Evolutionary conservation across 2,329 filamentous ascomycete genomes (phyloP).

Genomic region (Colletotrichum somersetense): DNA sequence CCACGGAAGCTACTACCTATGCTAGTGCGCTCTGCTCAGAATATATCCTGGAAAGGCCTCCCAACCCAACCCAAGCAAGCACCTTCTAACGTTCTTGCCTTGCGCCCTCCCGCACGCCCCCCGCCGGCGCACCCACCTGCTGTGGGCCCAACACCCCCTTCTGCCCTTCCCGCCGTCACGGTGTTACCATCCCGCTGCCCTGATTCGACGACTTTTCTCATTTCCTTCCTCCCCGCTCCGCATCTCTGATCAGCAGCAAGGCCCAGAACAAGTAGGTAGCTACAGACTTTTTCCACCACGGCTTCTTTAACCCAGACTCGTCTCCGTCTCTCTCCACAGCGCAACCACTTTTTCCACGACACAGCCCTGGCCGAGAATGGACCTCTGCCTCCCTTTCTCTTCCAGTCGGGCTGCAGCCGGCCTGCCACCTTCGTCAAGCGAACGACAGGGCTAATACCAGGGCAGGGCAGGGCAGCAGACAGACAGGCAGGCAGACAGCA

Average conservation of each 20-base stretch:
- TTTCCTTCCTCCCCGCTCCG: conserved; percentile 17
- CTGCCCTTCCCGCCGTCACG: not conserved
- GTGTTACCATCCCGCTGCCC: conserved; percentile 14
- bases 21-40: too few relatives aligned
- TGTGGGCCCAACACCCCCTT: conserved; percentile 7
- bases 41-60: conserved; percentile 8
- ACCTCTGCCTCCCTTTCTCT: not conserved
- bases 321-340: conserved; percentile 35
- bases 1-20: too few relatives aligned
- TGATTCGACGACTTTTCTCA: conserved; percentile 33
- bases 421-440: conserved; percentile 25
- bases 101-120: conserved; percentile 21
- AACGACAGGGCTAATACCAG: conserved; percentile 24
- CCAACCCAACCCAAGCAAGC: too few relatives aligned
- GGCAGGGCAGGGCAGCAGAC: conserved; percentile 17
- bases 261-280: not conserved
- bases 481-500: not conserved
- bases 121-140: conserved; percentile 12
- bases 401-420: conserved; percentile 16
- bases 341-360: conserved; percentile 34
- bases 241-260: not conserved
- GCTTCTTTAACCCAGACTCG: conserved; percentile 6
- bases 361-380: conserved; percentile 33
- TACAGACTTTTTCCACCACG: not conserved
- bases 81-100: not conserved